phyloP scores from a whole-genome alignment of 139 green algal species.

The Gonium pectorale region DNA sequence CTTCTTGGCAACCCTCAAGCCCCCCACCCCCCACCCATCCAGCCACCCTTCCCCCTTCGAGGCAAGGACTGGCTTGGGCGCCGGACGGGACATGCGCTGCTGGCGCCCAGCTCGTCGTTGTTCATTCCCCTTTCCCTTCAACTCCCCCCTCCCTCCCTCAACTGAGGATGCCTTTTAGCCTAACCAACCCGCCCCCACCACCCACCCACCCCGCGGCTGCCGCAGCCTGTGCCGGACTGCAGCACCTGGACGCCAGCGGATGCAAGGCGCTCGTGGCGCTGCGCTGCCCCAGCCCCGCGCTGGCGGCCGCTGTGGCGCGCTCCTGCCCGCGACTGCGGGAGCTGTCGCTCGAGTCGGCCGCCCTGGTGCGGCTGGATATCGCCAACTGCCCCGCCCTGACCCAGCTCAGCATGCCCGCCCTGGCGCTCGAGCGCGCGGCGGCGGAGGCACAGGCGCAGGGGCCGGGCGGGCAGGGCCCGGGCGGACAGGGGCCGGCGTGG shows the following conservation, averaged over 20 bases:
- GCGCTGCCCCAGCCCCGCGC: conserved; percentile 10
- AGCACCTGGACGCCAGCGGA: conserved; percentile 47
- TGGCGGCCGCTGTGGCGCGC: conserved; percentile 17
- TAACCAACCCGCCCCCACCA: no score
- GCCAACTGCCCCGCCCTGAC: conserved; percentile 32
- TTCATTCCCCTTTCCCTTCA: neutral
- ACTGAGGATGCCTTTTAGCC: no score
- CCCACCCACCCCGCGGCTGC: no score
- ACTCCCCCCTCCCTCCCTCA: neutral
- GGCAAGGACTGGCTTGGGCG: no score
- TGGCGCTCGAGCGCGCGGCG: neutral
- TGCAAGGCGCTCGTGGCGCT: conserved; percentile 50
- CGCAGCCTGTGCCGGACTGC: conserved; percentile 12
- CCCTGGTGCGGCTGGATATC: conserved; percentile 36
- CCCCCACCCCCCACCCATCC: no score
- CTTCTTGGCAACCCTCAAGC: no score
- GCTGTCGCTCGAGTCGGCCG: conserved; percentile 19
- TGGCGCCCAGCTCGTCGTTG: no score
- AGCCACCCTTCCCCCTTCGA: no score
- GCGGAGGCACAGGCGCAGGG: neutral
- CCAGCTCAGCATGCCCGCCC: conserved; percentile 9
- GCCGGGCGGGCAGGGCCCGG: no score
- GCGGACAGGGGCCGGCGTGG: no score
- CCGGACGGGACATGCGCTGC: no score
- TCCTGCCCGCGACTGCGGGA: conserved; percentile 33